Evolutionary conservation across 768 basidiomycete genomes (phyloP).

Genomic region (Termitomyces sp.): DNA sequence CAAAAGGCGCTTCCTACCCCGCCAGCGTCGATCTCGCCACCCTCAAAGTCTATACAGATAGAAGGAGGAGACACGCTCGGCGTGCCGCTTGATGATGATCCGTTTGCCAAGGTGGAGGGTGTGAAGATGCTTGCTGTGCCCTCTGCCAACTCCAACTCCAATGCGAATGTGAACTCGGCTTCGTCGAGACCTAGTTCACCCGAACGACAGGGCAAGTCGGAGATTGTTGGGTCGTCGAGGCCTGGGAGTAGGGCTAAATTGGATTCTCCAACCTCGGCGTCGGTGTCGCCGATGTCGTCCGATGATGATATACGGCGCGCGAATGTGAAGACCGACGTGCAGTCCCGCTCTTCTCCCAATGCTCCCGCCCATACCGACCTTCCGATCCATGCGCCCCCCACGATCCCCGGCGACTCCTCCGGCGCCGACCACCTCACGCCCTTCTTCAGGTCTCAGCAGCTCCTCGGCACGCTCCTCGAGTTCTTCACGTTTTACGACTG

Average conservation of each 20-base stretch:
- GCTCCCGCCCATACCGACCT: background rate
- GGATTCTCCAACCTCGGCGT: background rate
- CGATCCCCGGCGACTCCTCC: slow-evolving; percentile 23
- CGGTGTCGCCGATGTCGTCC: background rate
- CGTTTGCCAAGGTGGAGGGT: slow-evolving; percentile 52
- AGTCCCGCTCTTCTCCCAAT: background rate
- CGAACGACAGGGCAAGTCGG: background rate
- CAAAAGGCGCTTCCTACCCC: background rate
- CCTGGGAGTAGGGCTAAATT: background rate
- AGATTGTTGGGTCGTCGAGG: background rate
- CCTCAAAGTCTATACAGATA: slow-evolving; percentile 18
- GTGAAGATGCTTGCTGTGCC: slow-evolving; percentile 38
- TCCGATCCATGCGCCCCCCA: slow-evolving; percentile 19
- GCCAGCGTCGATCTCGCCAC: background rate
- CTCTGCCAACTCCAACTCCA: background rate
- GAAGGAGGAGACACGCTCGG: slow-evolving; percentile 25
- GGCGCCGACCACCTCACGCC: slow-evolving; percentile 30
- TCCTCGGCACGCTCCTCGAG: slow-evolving; percentile 50
- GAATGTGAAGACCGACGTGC: background rate
- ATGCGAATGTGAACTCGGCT: background rate
- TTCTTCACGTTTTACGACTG: slow-evolving; percentile 73
- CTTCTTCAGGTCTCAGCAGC: slow-evolving; percentile 47
- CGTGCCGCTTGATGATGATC: slow-evolving; percentile 42
- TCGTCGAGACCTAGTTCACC: no score
- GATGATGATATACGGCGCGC: background rate